Evolutionary conservation across 129 eudicot genomes (phyloP).

Genomic region (Calendula officinalis): DNA sequence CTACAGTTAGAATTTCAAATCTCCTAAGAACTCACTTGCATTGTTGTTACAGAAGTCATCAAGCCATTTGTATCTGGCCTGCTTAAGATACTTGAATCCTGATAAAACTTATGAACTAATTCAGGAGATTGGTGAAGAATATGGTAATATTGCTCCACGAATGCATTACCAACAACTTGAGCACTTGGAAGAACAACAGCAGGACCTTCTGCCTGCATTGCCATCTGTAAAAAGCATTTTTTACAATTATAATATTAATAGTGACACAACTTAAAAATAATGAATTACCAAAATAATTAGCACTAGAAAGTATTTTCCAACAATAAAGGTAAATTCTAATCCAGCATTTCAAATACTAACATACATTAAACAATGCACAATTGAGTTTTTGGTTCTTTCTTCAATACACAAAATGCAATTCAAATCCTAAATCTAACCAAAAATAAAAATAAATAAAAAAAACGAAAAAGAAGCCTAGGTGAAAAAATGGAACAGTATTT

Average conservation of each 20-base stretch:
- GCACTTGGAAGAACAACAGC: constrained; percentile 53
- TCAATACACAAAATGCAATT: constrained; percentile 4
- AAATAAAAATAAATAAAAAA: constrained; percentile 2
- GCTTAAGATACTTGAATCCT: constrained; percentile 73
- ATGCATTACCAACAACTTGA: constrained; percentile 86
- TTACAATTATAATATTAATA: background rate
- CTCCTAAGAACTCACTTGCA: constrained; percentile 49
- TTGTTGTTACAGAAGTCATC: constrained; percentile 67
- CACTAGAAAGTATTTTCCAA: too few relatives aligned
- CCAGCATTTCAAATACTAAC: background rate
- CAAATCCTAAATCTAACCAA: constrained; percentile 5
- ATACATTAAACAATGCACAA: background rate
- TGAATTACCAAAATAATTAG: too few relatives aligned
- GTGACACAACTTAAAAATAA: too few relatives aligned
- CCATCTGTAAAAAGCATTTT: constrained; percentile 48
- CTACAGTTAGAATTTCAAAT: too few relatives aligned
- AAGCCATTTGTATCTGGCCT: constrained; percentile 63
- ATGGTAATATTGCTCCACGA: constrained; percentile 86
- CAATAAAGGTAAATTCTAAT: too few relatives aligned
- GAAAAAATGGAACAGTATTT: constrained; percentile 3
- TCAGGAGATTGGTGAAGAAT: constrained; percentile 85
- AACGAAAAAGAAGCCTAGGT: background rate
- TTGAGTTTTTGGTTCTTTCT: background rate
- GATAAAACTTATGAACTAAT: constrained; percentile 67
- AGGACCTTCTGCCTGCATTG: constrained; percentile 57